Evolutionary conservation across 1,139 yeast genomes (phyloP).

Genomic region (Candida anutae): DNA sequence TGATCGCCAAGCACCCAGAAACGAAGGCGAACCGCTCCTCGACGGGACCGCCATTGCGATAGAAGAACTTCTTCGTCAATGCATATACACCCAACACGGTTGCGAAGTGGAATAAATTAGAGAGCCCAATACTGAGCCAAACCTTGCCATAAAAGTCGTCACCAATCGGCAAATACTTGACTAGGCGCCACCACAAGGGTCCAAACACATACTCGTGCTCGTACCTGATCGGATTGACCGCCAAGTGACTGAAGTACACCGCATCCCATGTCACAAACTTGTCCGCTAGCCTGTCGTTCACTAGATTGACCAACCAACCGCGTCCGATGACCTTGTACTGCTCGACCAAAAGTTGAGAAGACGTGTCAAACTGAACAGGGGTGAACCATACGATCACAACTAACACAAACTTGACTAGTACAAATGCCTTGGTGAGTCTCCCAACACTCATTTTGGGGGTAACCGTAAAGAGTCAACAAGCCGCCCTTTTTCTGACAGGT

Average conservation of each 20-base stretch:
- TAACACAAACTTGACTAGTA: conserved; percentile 22
- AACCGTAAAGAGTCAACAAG: too few relatives aligned
- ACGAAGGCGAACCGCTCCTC: conserved; percentile 1
- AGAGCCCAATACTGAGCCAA: conserved; percentile 34
- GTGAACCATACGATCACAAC: conserved; percentile 22
- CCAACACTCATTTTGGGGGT: too few relatives aligned
- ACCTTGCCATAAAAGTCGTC: conserved; percentile 36
- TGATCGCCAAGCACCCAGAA: conserved; percentile 13
- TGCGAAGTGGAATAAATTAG: conserved; percentile 47
- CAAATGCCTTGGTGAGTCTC: conserved; percentile 13
- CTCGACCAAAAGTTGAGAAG: conserved; percentile 20
- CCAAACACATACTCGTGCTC: conserved; percentile 94
- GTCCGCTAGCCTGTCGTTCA: conserved; percentile 20
- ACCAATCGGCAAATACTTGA: conserved; percentile 20
- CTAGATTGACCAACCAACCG: conserved; percentile 4
- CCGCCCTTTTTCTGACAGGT: too few relatives aligned
- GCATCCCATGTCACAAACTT: conserved; percentile 78
- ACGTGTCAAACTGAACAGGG: conserved; percentile 34
- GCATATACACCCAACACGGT: conserved; percentile 45
- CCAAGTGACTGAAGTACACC: conserved; percentile 62
- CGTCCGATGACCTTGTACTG: background rate
- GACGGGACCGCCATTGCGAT: conserved; percentile 1
- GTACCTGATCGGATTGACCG: conserved; percentile 42
- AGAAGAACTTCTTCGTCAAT: conserved; percentile 26
- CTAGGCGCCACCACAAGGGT: conserved; percentile 60